Base-by-base conservation (phyloP, 768 basidiomycete species). In the Filobasidium wieringae region DNA sequence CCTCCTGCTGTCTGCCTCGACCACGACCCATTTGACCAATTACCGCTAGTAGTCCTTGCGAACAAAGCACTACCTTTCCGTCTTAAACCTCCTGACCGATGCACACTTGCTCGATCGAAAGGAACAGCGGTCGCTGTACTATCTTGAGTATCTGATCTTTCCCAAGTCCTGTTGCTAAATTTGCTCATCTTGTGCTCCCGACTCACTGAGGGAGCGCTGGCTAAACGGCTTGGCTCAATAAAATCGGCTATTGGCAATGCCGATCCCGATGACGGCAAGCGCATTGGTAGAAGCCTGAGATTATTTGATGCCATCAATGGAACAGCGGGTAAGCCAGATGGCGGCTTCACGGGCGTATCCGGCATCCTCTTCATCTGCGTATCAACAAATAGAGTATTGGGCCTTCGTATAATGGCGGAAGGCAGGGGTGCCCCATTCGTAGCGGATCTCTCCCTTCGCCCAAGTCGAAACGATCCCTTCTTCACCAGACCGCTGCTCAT, bases 401-500 rank as follows among this genome's bases (percentile, higher is more conserved):
- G 32, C 11, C 31, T 41, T 27, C 43, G 22, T 47, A 24, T 47
- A 22, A 47, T 27, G 43, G 43, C 43, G 14, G 43, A 47, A 47
- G 43, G 43, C 29, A 26, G 32, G 24, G 52, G 36, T 9, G 32
- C 24, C 52, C 52, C 33, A 26, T 39, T 39, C 9, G 24, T 39
- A 4, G 33, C 19, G 24, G 52, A 26, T 27, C 33, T 3, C 26
- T 31, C 32, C n/a, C 33, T 14, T 4, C 22, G 52, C n/a, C 29
- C 29, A 9, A 53, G 8, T 26, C 11, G 31, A 37, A 27, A 33
- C 22, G 45, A 53, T 17, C 53, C 36, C 59, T 73, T 73, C 68
- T 76, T 76, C 53, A 77, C 67, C 29, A 77, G 64, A 1, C 76
- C 76, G 9, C 75, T 74, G 17, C 71, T 72, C 33, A 72, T 68